Base-by-base conservation (phyloP, 192 early-diverging fungal genomes). In the Cladochytrium replicatum region DNA sequence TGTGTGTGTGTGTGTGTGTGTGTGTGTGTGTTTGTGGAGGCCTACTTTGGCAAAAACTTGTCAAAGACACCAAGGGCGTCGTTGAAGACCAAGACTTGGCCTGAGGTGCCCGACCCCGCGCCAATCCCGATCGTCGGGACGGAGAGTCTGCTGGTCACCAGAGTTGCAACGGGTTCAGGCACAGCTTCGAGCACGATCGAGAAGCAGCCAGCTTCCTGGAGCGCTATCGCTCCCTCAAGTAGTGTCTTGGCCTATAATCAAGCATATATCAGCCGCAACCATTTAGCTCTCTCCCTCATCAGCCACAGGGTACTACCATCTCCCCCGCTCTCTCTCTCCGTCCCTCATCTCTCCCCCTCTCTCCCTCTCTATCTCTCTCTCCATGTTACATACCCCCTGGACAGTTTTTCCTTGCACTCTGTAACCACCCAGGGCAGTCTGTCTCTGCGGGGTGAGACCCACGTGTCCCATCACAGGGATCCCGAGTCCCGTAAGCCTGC, bases 111-210 rank as follows among this genome's bases (percentile, higher is more conserved):
- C 9, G 73, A 48, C 5, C 93, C 93, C 4, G 96, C 92, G 32
- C 96, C 96, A 57, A 99, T 99, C 8, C 96, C 96, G 51, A 99
- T 96, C 6, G 93, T 99, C 5, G 93, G 93, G 29, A 97, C 78
- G 2, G 43, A 43, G 24, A 99, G 62, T 29, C 74, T 53, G 19
- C 77, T 53, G 0, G 93, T 99, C 41, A 96, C 82, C 29, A 82
- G 74, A n/a, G 69, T 66, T 2, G 92, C 96, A 8, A 99, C 87
- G n/a, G 81, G 72, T 41, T 74, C 77, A 3, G 96, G 92, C 38
- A 99, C 77, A 23, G 89, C 89, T 62, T 99, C 96, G 13, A 99
- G 64, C 19, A 97, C 85, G 11, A 99, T 58, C 2, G 77, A 75
- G 72, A 87, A 96, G 52, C 86, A 89, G 4, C 96, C 96, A 9